Base-by-base conservation (phyloP, 768 basidiomycete genomes). In the Kwoniella dendrophila region DNA sequence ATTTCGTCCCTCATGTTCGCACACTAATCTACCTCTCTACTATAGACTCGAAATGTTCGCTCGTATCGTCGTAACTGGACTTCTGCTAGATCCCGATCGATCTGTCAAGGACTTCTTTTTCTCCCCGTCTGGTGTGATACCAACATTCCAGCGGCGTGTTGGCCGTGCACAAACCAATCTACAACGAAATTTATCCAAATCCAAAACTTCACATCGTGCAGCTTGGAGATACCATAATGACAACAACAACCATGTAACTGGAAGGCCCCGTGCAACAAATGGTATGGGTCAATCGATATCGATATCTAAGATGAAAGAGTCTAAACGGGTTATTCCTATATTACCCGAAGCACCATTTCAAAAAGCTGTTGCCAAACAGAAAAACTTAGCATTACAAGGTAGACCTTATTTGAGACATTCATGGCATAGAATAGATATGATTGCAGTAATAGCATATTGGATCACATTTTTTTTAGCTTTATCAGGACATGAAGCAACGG, bases 351-450 rank as follows among this genome's bases (percentile, higher is more conserved):
- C 75, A 10, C 82, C 82, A 0, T 83, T 83, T 69, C 77, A 80
- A 32, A 68, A 68, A 2, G 80, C 82, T 4, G 63, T 83, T 11
- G 68, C 60, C 27, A 70, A 76, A 60, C 69, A 79, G 55, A 67
- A 76, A 26, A 56, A 50, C 18, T 64, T 81, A 14, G 70, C 66
- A 6, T 56, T 70, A 16, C 72, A 77, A 38, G 79, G 79, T 65
- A 82, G 93, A 1, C 93, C 95, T 0, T 98, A 92, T 76, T 83
- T 98, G 1, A 84, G 95, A 8, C 92, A 97, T 72, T 90, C 89
- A 57, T 97, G 93, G 93, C 76, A 80, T 62, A 69, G 73, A 30
- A 88, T 96, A 56, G 95, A 98, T 76, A 86, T 89, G 66, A 79
- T 97, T 44, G 91, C 95, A 0, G 86, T 97, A 45, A 67, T 88